Evolutionary conservation across 2,329 filamentous ascomycete species (phyloP), one percentile per base, ranked within the genome.

Genomic region (Diaporthe sp.): DNA sequence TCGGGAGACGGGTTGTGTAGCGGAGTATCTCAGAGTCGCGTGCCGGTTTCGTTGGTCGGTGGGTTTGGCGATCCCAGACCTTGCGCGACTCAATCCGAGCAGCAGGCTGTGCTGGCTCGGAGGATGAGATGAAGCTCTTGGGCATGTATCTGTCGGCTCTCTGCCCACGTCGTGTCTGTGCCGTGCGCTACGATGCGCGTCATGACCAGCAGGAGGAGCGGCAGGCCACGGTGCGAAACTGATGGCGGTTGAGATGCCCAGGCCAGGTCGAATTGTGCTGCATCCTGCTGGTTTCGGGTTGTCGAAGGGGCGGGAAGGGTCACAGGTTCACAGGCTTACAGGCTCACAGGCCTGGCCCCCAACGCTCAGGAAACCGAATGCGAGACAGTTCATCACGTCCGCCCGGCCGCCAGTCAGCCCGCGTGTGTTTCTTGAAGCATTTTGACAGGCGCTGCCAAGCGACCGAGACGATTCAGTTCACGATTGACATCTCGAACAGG

Each of bases 21-120:
- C 46, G 62, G 62, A 68, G 46, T 68, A 68, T 68, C 62, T 68
- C 28, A 53, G 31, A 53, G 62, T 68, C 31, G 46, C 44, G 44
- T 10, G 44, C 44, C 44, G 31, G 62, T 51, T 68, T 68, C 46
- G 62, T 68, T 68, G 28, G 44, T 53, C 62, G 19, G 62, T 34
- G 44, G 62, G 44, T 39, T 25, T 67, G 62, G 19, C 12, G 44
- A 51, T 67, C 62, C 39, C 25, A 67, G 62, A 25, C 44, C 46
- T 34, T 68, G 46, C 46, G 22, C 31, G 62, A 68, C 46, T 68
- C 62, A 25, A 68, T 46, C 44, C 44, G 46, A n/a, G 44, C 44
- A 68, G 62, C 19, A 37, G 60, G 57, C 57, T 60, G 34, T 34
- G 51, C n/a, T 53, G 31, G 57, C 19, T 22, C 8, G 57, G 57